phyloP scores from a whole-genome alignment of 164 flowering plant genomes.

The Saururus chinensis region DNA sequence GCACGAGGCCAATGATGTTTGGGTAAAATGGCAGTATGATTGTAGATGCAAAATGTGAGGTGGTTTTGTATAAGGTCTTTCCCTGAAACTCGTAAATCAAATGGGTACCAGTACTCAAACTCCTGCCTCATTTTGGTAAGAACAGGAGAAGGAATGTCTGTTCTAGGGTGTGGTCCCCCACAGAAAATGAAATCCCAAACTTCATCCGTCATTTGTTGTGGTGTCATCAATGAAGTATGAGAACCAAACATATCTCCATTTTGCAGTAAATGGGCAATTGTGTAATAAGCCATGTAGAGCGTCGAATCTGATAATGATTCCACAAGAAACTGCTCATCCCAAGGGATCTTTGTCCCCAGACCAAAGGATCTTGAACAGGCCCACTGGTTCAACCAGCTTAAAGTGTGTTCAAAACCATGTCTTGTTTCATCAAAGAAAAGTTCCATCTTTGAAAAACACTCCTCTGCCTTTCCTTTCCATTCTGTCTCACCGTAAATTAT shows the following conservation, averaged over 20 bases:
- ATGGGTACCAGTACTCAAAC: slow-evolving; percentile 89
- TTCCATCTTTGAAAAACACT: slow-evolving; percentile 59
- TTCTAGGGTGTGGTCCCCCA: slow-evolving; percentile 45
- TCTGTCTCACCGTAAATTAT: slow-evolving; percentile 72
- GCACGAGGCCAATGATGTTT: slow-evolving; percentile 73
- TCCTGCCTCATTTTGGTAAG: slow-evolving; percentile 82
- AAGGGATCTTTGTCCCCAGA: slow-evolving; percentile 66
- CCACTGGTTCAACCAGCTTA: slow-evolving; percentile 77
- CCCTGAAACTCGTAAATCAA: slow-evolving; percentile 87
- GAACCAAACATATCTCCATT: slow-evolving; percentile 30
- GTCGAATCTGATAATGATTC: slow-evolving; percentile 94
- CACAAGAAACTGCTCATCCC: slow-evolving; percentile 80
- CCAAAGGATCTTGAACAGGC: slow-evolving; percentile 41
- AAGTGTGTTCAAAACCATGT: slow-evolving; percentile 81
- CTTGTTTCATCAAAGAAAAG: too few species aligned
- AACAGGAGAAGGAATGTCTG: slow-evolving; percentile 32
- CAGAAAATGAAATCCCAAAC: slow-evolving; percentile 77
- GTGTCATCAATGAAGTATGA: slow-evolving; percentile 49
- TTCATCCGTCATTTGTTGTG: slow-evolving; percentile 78
- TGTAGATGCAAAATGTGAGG: slow-evolving; percentile 73
- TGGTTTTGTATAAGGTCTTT: slow-evolving; percentile 94
- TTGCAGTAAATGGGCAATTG: slow-evolving; percentile 68
- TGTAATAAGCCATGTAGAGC: slow-evolving; percentile 86
- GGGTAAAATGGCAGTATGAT: slow-evolving; percentile 71
- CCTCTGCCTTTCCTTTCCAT: slow-evolving; percentile 61